Percentiles rank a stretch among this genome's conserved stretches.
These are phyloP conservation scores for Balansia obtecta DNA, from an alignment of 2,329 filamentous ascomycete genomes.

Conservation along the genomic window DNA sequence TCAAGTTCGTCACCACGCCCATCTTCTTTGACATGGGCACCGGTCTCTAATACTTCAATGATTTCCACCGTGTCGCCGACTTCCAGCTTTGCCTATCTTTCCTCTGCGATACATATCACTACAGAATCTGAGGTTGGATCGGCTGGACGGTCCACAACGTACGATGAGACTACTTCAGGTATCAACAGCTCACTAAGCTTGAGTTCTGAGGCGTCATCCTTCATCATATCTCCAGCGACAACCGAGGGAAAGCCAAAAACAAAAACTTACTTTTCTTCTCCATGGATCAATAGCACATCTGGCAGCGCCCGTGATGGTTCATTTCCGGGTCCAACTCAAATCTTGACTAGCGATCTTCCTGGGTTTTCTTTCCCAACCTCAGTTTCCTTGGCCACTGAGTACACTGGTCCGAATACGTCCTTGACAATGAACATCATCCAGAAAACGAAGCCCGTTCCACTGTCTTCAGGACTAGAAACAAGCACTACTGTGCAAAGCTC, in stretches of 20 bases:
- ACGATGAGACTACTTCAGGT: neutral
- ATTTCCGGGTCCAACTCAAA: neutral
- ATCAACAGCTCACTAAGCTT: neutral
- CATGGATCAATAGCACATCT: conserved; percentile 2
- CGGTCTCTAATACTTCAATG: neutral
- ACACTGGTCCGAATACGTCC: neutral
- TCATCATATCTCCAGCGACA: neutral
- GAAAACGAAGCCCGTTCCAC: neutral
- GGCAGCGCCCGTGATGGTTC: neutral
- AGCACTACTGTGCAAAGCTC: neutral
- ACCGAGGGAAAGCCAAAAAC: conserved; percentile 3
- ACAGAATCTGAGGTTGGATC: neutral
- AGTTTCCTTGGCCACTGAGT: neutral
- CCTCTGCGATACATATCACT: neutral
- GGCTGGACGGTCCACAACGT: neutral
- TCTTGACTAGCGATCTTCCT: neutral
- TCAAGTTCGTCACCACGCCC: neutral
- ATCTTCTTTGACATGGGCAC: neutral
- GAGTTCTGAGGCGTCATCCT: neutral
- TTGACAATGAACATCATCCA: neutral
- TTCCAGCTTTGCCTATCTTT: neutral
- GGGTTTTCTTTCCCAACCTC: neutral
- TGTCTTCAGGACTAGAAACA: neutral
- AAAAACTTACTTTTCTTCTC: conserved; percentile 4
- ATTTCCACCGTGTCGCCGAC: neutral